phyloP scores from a whole-genome alignment of 352 stramenopile species.

The Globisporangium nunn region DNA sequence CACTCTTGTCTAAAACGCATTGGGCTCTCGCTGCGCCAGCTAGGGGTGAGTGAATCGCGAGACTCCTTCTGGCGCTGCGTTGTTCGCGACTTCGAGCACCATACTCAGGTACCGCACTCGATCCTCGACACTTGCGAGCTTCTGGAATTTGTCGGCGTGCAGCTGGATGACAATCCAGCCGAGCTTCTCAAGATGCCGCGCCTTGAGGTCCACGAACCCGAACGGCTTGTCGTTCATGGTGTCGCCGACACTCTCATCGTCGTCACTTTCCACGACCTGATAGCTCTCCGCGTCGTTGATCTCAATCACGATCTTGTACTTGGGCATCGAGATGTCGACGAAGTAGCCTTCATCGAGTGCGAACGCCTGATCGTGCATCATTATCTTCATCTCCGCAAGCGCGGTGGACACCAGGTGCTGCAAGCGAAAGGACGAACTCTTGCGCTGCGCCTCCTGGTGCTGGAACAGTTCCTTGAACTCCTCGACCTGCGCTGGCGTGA shows the following conservation, averaged over 20 bases:
- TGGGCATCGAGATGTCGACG: conserved; percentile 41
- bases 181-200: conserved; percentile 47
- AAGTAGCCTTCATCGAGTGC: conserved; percentile 37
- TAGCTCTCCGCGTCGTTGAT: conserved; percentile 53
- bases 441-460: conserved; percentile 37
- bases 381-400: conserved; percentile 43
- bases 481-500: conserved; percentile 18
- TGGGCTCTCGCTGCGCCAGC: background rate
- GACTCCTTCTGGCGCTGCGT: conserved; percentile 2
- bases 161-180: conserved; percentile 71
- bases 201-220: conserved; percentile 54
- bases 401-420: conserved; percentile 50
- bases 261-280: conserved; percentile 27
- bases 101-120: conserved; percentile 56
- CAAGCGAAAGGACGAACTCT: conserved; percentile 49
- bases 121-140: conserved; percentile 38
- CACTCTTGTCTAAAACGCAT: background rate
- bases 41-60: background rate
- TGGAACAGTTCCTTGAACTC: conserved; percentile 42
- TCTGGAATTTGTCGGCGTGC: conserved; percentile 40
- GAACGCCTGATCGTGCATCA: conserved; percentile 22
- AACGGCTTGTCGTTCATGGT: conserved; percentile 32
- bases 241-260: conserved; percentile 7
- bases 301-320: conserved; percentile 57
- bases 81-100: conserved; percentile 60